These are phyloP conservation scores for Apiospora arundinis DNA, from an alignment of 2,329 filamentous ascomycete genomes.

Conservation along the genomic window DNA sequence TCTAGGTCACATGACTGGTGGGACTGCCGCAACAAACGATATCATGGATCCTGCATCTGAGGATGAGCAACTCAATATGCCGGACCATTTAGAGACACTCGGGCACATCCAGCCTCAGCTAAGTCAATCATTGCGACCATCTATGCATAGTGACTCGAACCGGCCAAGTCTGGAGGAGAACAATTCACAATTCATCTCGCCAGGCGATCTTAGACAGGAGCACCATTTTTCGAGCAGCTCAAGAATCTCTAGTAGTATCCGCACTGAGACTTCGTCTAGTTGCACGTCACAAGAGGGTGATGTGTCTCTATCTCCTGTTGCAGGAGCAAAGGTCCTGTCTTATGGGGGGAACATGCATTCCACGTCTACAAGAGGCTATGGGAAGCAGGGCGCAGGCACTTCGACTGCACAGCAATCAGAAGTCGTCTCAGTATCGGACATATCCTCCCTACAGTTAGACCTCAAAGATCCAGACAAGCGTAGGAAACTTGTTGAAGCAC, in stretches of 20 bases:
- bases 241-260: not conserved
- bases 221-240: not conserved
- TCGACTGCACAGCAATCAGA: not conserved
- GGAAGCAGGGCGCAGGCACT: not conserved
- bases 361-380: not conserved
- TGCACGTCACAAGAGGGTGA: not conserved
- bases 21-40: not conserved
- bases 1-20: conserved; percentile 19
- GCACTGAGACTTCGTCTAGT: not conserved
- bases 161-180: not conserved
- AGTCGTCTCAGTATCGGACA: conserved; percentile 2
- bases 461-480: conserved; percentile 28
- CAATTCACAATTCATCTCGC: not conserved
- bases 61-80: conserved; percentile 6
- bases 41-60: not conserved
- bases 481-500: conserved; percentile 32
- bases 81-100: not conserved
- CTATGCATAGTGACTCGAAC: not conserved
- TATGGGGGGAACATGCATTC: not conserved
- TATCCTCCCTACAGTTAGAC: conserved; percentile 23
- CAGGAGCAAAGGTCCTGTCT: not conserved
- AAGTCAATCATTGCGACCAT: not conserved
- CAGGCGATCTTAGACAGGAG: not conserved
- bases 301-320: not conserved
- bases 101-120: not conserved